Base-by-base conservation (phyloP, 148 eudicot species). In the Beta vulgaris region DNA sequence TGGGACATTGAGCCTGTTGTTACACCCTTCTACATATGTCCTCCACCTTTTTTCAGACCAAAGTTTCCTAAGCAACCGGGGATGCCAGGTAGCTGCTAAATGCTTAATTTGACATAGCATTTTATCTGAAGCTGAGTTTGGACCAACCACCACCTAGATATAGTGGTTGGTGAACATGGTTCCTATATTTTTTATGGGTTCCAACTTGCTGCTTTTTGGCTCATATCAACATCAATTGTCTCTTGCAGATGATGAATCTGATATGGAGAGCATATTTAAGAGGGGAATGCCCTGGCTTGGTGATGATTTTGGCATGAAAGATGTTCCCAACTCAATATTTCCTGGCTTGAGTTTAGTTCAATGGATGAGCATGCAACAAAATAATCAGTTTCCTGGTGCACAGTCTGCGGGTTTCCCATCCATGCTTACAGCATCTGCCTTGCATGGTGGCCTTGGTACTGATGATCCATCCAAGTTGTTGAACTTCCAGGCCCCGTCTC, bases 301-400 rank as follows among this genome's bases (percentile, higher is more conserved):
- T 29, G 91, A 94, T 76, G 93, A 92, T 36, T 84, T 86, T 67
- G 91, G 92, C 63, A 80, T 87, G 77, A 95, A 90, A 82, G 98
- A 95, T 77, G 83, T 88, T 75, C 81, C 97, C 13, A 89, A 83
- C 85, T 90, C 98, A 4, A 81, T 91, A 37, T 87, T 91, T 67
- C 98, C 98, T 23, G 98, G 98, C 43, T 75, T 94, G 83, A 91
- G 91, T 79, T 82, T 94, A 43, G 98, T 88, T 25, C 98, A 94
- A 79, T 94, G 98, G 98, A 94, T 94, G 98, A 90, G 84, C 85
- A 94, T 94, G 97, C 98, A 93, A 71, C 98, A 92, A 73, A 88
- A 88, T 85, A 80, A 89, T 65, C 97, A 87, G 74, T 75, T 90
- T 69, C 67, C 91, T 5, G 86, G 84, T 48, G 73, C 83, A 76